These are phyloP conservation scores for Lotmaria passim DNA, from an alignment of 208 protist species.

Conservation along the genomic window DNA sequence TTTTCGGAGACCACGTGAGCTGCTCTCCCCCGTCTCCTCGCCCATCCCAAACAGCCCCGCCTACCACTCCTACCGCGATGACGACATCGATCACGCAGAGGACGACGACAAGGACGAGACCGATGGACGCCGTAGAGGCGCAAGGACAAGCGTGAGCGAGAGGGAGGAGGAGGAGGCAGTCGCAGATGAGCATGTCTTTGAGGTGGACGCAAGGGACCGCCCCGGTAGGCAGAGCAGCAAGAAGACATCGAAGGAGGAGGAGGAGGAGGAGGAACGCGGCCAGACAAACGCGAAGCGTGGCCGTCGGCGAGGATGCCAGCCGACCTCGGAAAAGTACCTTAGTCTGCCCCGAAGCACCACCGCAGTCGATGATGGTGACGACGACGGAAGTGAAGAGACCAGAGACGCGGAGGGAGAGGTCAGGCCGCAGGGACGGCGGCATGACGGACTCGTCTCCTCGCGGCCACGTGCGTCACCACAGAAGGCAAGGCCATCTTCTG, in stretches of 20 bases:
- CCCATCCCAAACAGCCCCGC: slow-evolving; percentile 17
- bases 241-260: not conserved
- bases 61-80: slow-evolving; percentile 23
- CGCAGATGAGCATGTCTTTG: slow-evolving; percentile 8
- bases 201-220: not conserved
- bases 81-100: slow-evolving; percentile 7
- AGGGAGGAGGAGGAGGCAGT: slow-evolving; percentile 1
- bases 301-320: not conserved
- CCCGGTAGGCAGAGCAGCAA: not conserved
- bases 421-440: slow-evolving; percentile 2
- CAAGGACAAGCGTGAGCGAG: not conserved
- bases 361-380: not conserved
- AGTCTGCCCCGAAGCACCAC: slow-evolving; percentile 8
- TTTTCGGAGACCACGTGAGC: slow-evolving; percentile 12
- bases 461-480: slow-evolving; percentile 10
- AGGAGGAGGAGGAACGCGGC: not conserved
- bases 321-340: slow-evolving; percentile 17
- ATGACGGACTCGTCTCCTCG: slow-evolving; percentile 17
- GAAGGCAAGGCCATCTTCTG: not conserved
- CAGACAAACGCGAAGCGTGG: no score
- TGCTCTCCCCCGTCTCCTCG: slow-evolving; percentile 25
- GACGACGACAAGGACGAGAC: no score
- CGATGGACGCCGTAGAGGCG: no score
- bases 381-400: not conserved
- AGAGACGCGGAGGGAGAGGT: not conserved